phyloP scores from a whole-genome alignment of 2,329 filamentous ascomycete genomes.

The Aspergillus fijiensis region DNA sequence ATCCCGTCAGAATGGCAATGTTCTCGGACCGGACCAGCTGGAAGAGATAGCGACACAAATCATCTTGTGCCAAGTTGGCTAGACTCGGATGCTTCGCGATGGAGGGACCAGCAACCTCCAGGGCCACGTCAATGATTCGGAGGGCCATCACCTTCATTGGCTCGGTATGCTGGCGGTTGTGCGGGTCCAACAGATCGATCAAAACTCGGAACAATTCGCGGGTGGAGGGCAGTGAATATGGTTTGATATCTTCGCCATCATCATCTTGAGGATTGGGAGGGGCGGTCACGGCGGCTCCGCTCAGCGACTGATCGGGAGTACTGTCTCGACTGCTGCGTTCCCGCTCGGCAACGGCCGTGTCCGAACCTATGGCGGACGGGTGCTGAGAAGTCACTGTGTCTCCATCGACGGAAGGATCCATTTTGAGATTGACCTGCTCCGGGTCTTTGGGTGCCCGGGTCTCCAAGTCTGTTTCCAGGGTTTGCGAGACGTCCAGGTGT shows the following conservation, averaged over 20 bases:
- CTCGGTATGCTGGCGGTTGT: slow-evolving; percentile 89
- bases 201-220: slow-evolving; percentile 90
- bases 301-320: slow-evolving; percentile 33
- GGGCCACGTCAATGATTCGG: slow-evolving; percentile 92
- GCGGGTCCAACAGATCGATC: slow-evolving; percentile 88
- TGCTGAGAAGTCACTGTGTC: slow-evolving; percentile 58
- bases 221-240: slow-evolving; percentile 92
- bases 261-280: slow-evolving; percentile 45
- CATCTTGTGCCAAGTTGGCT: slow-evolving; percentile 84
- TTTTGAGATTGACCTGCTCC: slow-evolving; percentile 74
- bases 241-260: slow-evolving; percentile 63
- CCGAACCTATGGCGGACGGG: slow-evolving; percentile 40
- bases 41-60: slow-evolving; percentile 89
- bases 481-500: slow-evolving; percentile 74
- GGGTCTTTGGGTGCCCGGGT: slow-evolving; percentile 59
- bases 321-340: slow-evolving; percentile 36
- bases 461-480: slow-evolving; percentile 63
- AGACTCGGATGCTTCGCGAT: slow-evolving; percentile 90
- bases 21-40: slow-evolving; percentile 96
- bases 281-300: slow-evolving; percentile 33
- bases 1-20: slow-evolving; percentile 90
- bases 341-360: slow-evolving; percentile 35
- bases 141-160: slow-evolving; percentile 96
- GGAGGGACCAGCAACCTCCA: slow-evolving; percentile 93
- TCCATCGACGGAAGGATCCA: slow-evolving; percentile 74